A percentile compares a stretch with the other conserved stretches of the same genome.
phyloP scores from a whole-genome alignment of 495 filamentous ascomycete genomes.

The Xylaria longipes region DNA sequence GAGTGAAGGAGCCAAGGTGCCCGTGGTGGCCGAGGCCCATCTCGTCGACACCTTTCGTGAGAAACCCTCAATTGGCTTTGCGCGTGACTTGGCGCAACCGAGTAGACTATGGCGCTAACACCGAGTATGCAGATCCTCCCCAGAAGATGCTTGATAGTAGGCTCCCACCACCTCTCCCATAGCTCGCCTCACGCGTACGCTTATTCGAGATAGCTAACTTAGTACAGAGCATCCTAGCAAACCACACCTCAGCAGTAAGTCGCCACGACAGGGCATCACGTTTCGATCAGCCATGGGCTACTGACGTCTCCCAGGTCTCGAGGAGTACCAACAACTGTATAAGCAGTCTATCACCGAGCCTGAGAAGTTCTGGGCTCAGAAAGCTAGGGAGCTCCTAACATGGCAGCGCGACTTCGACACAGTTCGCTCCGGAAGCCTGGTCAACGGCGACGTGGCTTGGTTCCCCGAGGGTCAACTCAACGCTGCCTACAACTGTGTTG shows the following conservation, averaged over 20 bases:
- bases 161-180: slow-evolving; percentile 37
- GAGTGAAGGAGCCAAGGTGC: slow-evolving; percentile 68
- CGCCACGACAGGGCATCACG: background rate
- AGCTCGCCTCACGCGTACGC: slow-evolving; percentile 1
- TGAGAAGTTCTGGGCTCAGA: slow-evolving; percentile 85
- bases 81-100: background rate
- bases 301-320: slow-evolving; percentile 55
- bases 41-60: slow-evolving; percentile 82
- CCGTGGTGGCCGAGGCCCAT: slow-evolving; percentile 85
- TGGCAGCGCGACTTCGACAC: slow-evolving; percentile 95
- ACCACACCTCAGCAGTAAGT: slow-evolving; percentile 60
- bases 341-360: slow-evolving; percentile 95
- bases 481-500: slow-evolving; percentile 96
- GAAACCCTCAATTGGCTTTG: slow-evolving; percentile 19
- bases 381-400: slow-evolving; percentile 86
- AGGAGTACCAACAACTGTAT: slow-evolving; percentile 92
- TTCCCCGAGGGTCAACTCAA: slow-evolving; percentile 94
- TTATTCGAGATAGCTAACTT: background rate
- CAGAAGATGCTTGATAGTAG: slow-evolving; percentile 68
- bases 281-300: slow-evolving; percentile 10
- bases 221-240: slow-evolving; percentile 63
- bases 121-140: slow-evolving; percentile 51
- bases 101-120: slow-evolving; percentile 30
- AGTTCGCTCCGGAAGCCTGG: slow-evolving; percentile 77
- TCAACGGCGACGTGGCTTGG: slow-evolving; percentile 88